phyloP scores from a whole-genome alignment of 352 stramenopile genomes.

The Phytophthora chlamydospora region DNA sequence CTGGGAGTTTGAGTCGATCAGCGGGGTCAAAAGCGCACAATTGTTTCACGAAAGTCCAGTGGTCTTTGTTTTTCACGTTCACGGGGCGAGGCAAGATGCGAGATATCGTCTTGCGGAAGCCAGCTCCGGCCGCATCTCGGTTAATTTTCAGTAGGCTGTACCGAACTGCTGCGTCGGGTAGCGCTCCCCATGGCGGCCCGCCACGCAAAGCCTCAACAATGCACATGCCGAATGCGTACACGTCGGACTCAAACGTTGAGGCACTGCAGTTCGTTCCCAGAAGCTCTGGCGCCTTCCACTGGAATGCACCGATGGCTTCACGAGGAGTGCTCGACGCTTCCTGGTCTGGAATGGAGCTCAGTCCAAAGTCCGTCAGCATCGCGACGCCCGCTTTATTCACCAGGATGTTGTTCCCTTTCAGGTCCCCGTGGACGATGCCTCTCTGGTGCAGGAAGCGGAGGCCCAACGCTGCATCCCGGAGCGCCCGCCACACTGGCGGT shows the following conservation, averaged over 20 bases:
- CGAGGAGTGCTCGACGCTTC: not conserved
- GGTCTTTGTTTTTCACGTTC: conserved; percentile 9
- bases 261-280: conserved; percentile 25
- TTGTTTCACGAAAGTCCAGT: conserved; percentile 22
- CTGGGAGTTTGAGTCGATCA: conserved; percentile 12
- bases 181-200: conserved; percentile 26
- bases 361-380: conserved; percentile 36
- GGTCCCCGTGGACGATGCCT: conserved; percentile 31
- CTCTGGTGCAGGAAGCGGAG: conserved; percentile 31
- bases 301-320: conserved; percentile 17
- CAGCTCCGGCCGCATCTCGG: not conserved
- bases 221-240: conserved; percentile 46
- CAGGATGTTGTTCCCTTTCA: conserved; percentile 35
- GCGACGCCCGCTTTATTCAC: conserved; percentile 23
- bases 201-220: conserved; percentile 38
- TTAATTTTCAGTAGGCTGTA: conserved; percentile 14
- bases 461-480: conserved; percentile 30
- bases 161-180: conserved; percentile 23
- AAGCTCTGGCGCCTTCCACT: conserved; percentile 40
- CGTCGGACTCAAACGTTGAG: conserved; percentile 30
- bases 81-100: conserved; percentile 11
- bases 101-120: conserved; percentile 7
- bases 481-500: conserved; percentile 17
- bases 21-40: conserved; percentile 19
- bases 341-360: conserved; percentile 12